Base-by-base conservation (phyloP, 2,329 filamentous ascomycete genomes). In the Allantophomopsis lycopodina region DNA sequence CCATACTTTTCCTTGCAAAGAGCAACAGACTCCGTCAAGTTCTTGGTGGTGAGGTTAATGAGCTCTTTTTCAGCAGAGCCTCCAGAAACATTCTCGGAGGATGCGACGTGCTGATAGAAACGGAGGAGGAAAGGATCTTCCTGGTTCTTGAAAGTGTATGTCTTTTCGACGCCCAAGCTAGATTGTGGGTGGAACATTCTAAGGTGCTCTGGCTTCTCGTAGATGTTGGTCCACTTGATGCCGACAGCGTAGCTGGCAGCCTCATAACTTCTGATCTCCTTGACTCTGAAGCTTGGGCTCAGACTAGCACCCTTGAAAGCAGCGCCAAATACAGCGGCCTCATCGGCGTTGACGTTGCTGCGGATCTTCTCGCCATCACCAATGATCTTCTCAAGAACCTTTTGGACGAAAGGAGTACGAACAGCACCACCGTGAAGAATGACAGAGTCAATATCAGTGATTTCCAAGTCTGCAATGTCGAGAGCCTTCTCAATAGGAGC, bases 231-330 rank as follows among this genome's bases (percentile, higher is more conserved):
- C 74, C 85, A 94, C 58, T 80, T 83, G 51, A 94, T 72, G 41
- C 78, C 77, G 20, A 82, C 72, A 2, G 78, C 66, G 56, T 91
- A 95, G 34, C 70, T 69, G 33, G 83, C 73, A 16, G 73, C 76
- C 51, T 98, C 91, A n/a, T 68, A 71, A 38, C 83, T 76, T 43
- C 83, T 73, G 48, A 98, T 98, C 55, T 96, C 91, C 70, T 96
- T 98, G 56, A 98, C 91, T 45, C 87, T 81, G 76, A 98, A 98
- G 57, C 83, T 89, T 32, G 89, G 87, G 62, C 86, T 95, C 42
- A 98, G 71, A 50, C 85, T 78, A 39, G 91, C 91, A 38, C 85
- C 91, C 55, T 88, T 85, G 70, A 98, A 96, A 20, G 83, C 88
- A 40, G 91, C 89, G 51, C 91, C 91, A 59, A 96, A 94, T 8